Evolutionary conservation across 805 yeast species (phyloP).

Genomic region (Pachysolen tannophilus): DNA sequence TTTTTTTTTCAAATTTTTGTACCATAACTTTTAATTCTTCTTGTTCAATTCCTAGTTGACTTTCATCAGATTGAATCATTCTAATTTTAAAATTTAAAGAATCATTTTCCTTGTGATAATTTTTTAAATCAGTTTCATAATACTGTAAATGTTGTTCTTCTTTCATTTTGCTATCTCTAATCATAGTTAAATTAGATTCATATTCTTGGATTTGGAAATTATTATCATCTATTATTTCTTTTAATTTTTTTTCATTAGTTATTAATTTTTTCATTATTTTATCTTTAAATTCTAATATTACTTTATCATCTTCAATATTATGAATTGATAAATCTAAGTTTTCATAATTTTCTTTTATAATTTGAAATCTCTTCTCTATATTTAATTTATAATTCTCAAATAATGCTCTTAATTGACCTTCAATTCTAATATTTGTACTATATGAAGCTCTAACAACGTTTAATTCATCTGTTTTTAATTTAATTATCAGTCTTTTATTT

Average conservation of each 20-base stretch:
- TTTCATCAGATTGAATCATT: constrained; percentile 32
- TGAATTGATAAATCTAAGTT: constrained; percentile 6
- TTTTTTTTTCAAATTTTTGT: constrained; percentile 24
- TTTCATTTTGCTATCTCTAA: constrained; percentile 27
- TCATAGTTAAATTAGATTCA: constrained; percentile 11
- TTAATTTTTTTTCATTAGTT: constrained; percentile 1
- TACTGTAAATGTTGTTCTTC: constrained; percentile 37
- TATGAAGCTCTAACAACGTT: constrained; percentile 21
- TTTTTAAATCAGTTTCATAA: constrained; percentile 29
- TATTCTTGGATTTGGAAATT: constrained; percentile 12
- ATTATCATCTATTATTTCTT: constrained; percentile 9
- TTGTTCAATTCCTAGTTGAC: constrained; percentile 38
- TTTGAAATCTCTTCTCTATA: constrained; percentile 8
- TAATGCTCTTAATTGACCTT: constrained; percentile 44
- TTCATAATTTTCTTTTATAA: constrained; percentile 1
- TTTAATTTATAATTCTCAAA: constrained; percentile 16
- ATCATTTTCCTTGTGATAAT: constrained; percentile 25
- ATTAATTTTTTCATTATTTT: constrained; percentile 8
- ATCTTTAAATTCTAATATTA: constrained; percentile 10
- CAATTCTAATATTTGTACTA: constrained; percentile 32
- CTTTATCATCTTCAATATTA: constrained; percentile 4
- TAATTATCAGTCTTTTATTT: constrained; percentile 7
- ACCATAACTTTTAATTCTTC: constrained; percentile 29
- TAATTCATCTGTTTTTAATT: constrained; percentile 14
- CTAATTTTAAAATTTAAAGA: constrained; percentile 30